phyloP scores from a whole-genome alignment of 1,284 basidiomycete species.

The Butyriboletus appendiculatus region DNA sequence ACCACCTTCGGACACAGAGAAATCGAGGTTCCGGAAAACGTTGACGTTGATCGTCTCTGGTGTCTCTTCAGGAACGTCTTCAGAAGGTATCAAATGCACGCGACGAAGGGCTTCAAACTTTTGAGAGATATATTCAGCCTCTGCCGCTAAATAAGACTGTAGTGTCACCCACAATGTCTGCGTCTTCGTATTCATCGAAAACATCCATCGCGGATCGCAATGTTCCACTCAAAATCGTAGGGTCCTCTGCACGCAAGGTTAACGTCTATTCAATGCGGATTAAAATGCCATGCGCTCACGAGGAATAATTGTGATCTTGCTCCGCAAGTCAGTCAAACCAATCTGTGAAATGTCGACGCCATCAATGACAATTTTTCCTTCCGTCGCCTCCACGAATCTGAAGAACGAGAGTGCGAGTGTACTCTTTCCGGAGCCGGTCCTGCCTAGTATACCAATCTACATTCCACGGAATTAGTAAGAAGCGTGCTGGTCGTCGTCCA shows the following conservation, averaged over 20 bases:
- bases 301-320: constrained; percentile 90
- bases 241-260: constrained; percentile 63
- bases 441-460: constrained; percentile 83
- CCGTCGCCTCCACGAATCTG: constrained; percentile 89
- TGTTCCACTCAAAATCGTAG: constrained; percentile 86
- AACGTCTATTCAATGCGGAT: neutral
- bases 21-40: constrained; percentile 86
- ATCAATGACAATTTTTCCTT: constrained; percentile 85
- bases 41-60: constrained; percentile 68
- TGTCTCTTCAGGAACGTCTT: constrained; percentile 45
- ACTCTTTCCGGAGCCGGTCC: constrained; percentile 89
- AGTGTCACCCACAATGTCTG: constrained; percentile 69
- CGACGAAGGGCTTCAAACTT: constrained; percentile 87
- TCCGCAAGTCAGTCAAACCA: constrained; percentile 86
- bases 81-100: constrained; percentile 80
- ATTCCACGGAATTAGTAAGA: constrained; percentile 6
- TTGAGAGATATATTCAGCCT: constrained; percentile 8
- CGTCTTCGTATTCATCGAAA: constrained; percentile 86
- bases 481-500: neutral
- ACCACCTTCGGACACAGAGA: constrained; percentile 84
- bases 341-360: constrained; percentile 85
- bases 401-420: constrained; percentile 94
- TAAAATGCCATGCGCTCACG: constrained; percentile 48
- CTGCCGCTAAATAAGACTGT: neutral
- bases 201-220: constrained; percentile 90